Evolutionary conservation across 2,329 filamentous ascomycete genomes (phyloP).

Genomic region (Aspergillus pseudoviridinutans): DNA sequence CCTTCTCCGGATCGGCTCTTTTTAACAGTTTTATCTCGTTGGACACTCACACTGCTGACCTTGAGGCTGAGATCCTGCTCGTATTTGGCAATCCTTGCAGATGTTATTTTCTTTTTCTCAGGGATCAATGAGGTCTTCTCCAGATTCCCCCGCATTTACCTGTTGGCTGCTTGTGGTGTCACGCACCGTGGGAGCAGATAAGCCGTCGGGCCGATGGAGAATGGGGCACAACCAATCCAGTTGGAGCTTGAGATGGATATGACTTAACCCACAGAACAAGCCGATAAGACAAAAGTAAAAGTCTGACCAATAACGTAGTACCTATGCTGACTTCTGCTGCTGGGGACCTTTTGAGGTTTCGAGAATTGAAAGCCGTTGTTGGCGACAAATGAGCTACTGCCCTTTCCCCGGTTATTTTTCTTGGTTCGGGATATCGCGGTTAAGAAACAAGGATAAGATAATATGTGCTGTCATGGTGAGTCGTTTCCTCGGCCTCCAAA

Average conservation of each 20-base stretch:
- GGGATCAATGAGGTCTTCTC: neutral
- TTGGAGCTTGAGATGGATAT: neutral
- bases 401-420: conserved; percentile 12
- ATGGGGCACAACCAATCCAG: neutral
- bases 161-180: neutral
- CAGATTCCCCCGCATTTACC: neutral
- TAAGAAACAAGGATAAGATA: neutral
- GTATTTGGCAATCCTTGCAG: neutral
- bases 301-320: neutral
- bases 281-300: neutral
- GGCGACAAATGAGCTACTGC: conserved; percentile 1
- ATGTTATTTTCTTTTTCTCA: neutral
- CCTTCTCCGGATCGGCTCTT: too few relatives aligned
- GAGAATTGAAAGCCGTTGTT: neutral
- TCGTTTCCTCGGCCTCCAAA: neutral
- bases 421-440: conserved; percentile 14
- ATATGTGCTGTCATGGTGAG: neutral
- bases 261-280: neutral
- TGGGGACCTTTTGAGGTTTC: neutral
- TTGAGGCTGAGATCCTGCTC: neutral
- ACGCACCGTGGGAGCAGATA: neutral
- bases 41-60: neutral
- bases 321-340: neutral
- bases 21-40: neutral
- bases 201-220: neutral